Conservation (phyloP, 176 grass and related monocot genomes). For the Avena sativa region DNA sequence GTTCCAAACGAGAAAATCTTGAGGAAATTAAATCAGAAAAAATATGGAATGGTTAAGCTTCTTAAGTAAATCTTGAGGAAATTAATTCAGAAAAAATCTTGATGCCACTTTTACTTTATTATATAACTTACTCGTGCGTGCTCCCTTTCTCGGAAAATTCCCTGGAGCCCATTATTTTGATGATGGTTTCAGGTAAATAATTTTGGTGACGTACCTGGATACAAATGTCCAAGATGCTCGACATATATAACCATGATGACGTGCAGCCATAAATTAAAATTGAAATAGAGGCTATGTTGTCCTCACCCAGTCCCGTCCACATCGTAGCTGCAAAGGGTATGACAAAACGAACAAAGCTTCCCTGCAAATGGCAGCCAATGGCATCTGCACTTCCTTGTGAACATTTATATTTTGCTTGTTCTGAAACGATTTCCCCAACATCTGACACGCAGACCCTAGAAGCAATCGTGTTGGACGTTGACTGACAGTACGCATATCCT, state of each 20-base stretch:
- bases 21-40: too few relatives aligned
- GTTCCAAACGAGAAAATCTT: neutral
- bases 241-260: slow-evolving; percentile 17
- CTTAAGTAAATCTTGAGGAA: too few relatives aligned
- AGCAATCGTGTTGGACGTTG: too few relatives aligned
- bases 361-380: neutral
- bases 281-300: neutral
- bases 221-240: neutral
- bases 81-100: too few relatives aligned
- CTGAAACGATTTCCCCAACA: neutral
- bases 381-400: neutral
- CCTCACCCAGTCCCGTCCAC: neutral
- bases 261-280: neutral
- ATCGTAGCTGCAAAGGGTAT: neutral
- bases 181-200: neutral
- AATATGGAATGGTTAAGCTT: too few relatives aligned
- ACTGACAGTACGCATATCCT: too few relatives aligned
- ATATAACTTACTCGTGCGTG: too few relatives aligned
- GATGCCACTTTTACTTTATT: too few relatives aligned
- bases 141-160: too few relatives aligned
- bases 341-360: neutral
- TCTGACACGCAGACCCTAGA: too few relatives aligned
- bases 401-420: neutral
- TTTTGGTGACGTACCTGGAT: neutral
- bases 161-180: neutral